Conservation (phyloP, 139 green algal species). For the Raphidocelis subcapitata region DNA sequence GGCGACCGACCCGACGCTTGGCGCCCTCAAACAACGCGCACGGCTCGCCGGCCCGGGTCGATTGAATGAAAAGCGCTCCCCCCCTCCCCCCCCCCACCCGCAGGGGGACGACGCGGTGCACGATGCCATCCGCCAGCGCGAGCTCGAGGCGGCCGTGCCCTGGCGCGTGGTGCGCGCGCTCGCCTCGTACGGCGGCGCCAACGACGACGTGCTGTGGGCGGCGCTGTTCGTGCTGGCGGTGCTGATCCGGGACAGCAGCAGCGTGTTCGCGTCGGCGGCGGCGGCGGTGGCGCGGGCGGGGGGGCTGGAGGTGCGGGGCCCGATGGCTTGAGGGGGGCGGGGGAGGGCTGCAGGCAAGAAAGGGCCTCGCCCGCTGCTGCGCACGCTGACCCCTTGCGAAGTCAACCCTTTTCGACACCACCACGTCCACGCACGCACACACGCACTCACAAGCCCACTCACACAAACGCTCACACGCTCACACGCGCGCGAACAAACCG, state of each 20-base stretch:
- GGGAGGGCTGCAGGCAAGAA: no score
- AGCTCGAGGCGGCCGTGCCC: slow-evolving; percentile 28
- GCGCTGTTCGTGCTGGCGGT: slow-evolving; percentile 55
- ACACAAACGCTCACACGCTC: no score
- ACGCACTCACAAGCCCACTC: no score
- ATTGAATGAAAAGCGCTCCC: no score
- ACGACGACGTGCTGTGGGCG: slow-evolving; percentile 59
- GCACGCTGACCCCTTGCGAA: no score
- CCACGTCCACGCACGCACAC: no score
- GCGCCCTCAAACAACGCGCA: not conserved
- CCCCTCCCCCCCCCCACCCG: not conserved
- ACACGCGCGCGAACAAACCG: not conserved
- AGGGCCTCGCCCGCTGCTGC: no score
- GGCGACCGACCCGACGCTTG: no score
- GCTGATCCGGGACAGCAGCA: slow-evolving; percentile 46
- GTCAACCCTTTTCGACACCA: no score
- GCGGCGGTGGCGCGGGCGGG: slow-evolving; percentile 26
- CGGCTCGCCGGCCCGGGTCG: no score
- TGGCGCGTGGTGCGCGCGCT: slow-evolving; percentile 27
- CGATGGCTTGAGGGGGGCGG: no score
- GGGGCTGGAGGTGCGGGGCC: slow-evolving; percentile 8
- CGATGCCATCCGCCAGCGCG: slow-evolving; percentile 40
- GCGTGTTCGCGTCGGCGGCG: slow-evolving; percentile 24
- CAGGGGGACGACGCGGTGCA: slow-evolving; percentile 57
- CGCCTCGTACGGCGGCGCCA: slow-evolving; percentile 20